These are phyloP conservation scores for Colletotrichum endophyticum DNA, from an alignment of 2,329 filamentous ascomycete species.

Conservation along the genomic window DNA sequence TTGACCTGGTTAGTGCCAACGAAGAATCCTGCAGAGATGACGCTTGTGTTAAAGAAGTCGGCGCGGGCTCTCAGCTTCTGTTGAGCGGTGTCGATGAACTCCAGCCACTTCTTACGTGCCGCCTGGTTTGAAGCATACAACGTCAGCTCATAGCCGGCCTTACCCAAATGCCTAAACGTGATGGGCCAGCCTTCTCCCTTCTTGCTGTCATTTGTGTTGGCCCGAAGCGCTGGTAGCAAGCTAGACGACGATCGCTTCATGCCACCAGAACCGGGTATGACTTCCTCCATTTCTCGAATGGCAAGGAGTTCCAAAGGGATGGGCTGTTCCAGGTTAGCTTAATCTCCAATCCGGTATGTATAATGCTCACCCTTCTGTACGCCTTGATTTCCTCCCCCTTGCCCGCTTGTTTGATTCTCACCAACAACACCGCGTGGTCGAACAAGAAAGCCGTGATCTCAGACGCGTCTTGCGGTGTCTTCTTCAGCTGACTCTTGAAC, in stretches of 20 bases:
- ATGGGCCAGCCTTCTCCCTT: conserved; percentile 85
- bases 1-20: conserved; percentile 81
- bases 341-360: neutral
- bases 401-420: conserved; percentile 88
- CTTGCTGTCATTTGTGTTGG: conserved; percentile 57
- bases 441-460: conserved; percentile 97
- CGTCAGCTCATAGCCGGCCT: conserved; percentile 91
- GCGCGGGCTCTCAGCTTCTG: conserved; percentile 85
- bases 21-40: conserved; percentile 66
- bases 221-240: conserved; percentile 66
- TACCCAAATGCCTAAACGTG: conserved; percentile 94
- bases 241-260: conserved; percentile 89
- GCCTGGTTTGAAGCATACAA: conserved; percentile 86
- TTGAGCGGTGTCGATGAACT: conserved; percentile 92
- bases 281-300: conserved; percentile 96
- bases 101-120: conserved; percentile 94
- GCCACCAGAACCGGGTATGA: conserved; percentile 80
- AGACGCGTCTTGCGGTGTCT: conserved; percentile 75
- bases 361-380: conserved; percentile 70
- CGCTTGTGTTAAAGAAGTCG: conserved; percentile 83
- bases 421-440: conserved; percentile 92
- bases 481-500: conserved; percentile 94
- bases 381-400: conserved; percentile 95
- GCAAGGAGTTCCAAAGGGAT: conserved; percentile 93
- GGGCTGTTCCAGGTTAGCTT: conserved; percentile 55